These are phyloP conservation scores for Trametes coccinea DNA, from an alignment of 768 basidiomycete genomes.

Conservation along the genomic window DNA sequence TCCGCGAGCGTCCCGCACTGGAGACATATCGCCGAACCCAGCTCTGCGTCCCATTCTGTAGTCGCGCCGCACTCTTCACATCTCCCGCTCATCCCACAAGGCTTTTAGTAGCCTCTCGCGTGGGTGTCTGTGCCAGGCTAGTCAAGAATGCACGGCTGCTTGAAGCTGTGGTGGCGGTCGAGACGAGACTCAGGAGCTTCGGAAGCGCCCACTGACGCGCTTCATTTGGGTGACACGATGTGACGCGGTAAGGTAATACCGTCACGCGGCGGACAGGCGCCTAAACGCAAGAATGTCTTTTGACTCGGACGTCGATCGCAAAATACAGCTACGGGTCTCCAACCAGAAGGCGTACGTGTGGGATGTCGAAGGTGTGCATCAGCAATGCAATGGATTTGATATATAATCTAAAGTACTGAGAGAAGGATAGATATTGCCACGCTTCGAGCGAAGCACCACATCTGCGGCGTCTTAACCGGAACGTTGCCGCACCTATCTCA, in stretches of 20 bases:
- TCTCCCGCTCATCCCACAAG: conserved; percentile 29
- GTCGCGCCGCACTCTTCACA: conserved; percentile 57
- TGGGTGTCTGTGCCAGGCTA: neutral
- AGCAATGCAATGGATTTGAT: neutral
- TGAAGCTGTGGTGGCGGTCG: conserved; percentile 13
- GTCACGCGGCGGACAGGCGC: conserved; percentile 5
- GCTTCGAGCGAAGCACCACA: conserved; percentile 75
- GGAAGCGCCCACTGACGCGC: conserved; percentile 1
- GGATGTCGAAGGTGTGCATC: conserved; percentile 73
- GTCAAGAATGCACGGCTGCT: neutral
- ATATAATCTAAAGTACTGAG: neutral
- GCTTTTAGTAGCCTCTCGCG: neutral
- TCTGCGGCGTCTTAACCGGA: conserved; percentile 85
- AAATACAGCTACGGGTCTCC: conserved; percentile 65
- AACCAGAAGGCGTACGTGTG: conserved; percentile 86
- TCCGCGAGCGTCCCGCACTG: conserved; percentile 71
- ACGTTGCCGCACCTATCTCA: conserved; percentile 94
- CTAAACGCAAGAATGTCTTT: conserved; percentile 13
- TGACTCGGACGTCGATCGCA: conserved; percentile 20
- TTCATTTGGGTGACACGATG: conserved; percentile 7
- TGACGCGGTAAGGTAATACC: neutral
- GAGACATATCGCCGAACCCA: conserved; percentile 64
- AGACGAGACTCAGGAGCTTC: neutral
- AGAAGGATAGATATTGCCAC: conserved; percentile 67
- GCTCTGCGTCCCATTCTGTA: conserved; percentile 57